Percentiles rank a stretch among this genome's conserved stretches.
Conservation (phyloP, 225 moss, liverwort and hornwort species). For the Takakia lepidozioides region DNA sequence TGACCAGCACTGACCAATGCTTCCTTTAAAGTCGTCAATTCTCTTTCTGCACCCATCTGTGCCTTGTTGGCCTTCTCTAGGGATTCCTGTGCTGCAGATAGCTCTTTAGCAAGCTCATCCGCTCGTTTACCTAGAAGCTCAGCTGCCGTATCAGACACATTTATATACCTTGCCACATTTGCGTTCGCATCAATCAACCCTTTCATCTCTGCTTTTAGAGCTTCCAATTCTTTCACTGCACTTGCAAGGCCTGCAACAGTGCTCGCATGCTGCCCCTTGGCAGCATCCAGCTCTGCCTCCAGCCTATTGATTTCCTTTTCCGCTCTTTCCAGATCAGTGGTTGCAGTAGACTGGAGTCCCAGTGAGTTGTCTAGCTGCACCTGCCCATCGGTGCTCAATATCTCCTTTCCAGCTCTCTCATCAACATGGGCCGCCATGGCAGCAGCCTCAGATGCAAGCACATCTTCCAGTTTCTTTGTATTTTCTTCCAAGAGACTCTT, state of each 20-base stretch:
- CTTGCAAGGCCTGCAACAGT: slow-evolving; percentile 17
- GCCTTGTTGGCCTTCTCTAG: slow-evolving; percentile 48
- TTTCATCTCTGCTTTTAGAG: slow-evolving; percentile 17
- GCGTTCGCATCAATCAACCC: slow-evolving; percentile 14
- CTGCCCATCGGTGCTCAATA: slow-evolving; percentile 11
- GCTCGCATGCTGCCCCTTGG: slow-evolving; percentile 24
- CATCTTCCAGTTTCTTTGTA: no score
- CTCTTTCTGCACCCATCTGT: slow-evolving; percentile 15
- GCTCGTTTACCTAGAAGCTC: slow-evolving; percentile 18
- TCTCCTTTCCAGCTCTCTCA: no score
- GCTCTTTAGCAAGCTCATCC: slow-evolving; percentile 53
- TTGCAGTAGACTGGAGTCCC: slow-evolving; percentile 14
- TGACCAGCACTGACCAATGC: slow-evolving; percentile 20
- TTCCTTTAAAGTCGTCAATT: slow-evolving; percentile 10
- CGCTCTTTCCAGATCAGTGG: slow-evolving; percentile 17
- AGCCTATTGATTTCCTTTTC: slow-evolving; percentile 30
- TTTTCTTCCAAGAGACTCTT: no score
- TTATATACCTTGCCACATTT: slow-evolving; percentile 12
- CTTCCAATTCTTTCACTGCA: slow-evolving; percentile 28
- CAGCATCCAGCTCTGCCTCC: slow-evolving; percentile 31
- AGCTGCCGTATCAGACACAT: slow-evolving; percentile 10
- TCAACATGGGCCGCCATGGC: no score
- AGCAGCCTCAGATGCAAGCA: no score
- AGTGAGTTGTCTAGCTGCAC: slow-evolving; percentile 11
- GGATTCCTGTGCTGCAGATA: slow-evolving; percentile 53